Evolutionary conservation across 1,284 basidiomycete species (phyloP), one percentile per base, ranked within the genome.

Genomic region (Pyrrhoderma noxium): DNA sequence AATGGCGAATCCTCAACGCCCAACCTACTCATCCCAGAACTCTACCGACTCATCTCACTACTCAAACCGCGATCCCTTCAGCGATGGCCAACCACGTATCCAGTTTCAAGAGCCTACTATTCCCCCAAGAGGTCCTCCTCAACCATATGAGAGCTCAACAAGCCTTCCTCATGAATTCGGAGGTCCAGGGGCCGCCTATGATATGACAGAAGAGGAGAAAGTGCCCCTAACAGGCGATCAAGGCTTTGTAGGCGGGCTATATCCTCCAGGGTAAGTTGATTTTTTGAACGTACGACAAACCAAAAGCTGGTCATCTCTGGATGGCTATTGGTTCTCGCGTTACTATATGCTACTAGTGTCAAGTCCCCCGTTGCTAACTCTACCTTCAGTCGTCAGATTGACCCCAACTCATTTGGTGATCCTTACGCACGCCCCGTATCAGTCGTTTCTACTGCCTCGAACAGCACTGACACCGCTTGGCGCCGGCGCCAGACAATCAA

Each of bases 401-500:
- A 85, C 62, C 82, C 82, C 11, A 71, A 69, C 49, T 67, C 73
- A 0, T 85, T 74, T 61, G 86, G 82, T 11, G 83, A 86, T 56
- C 82, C 85, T 0, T 86, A 83, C 57, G 61, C 60, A 16, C 79
- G 85, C 25, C 85, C 87, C 5, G 56, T 61, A 34, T 89, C 86
- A 4, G 67, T 74, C n/a, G 73, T 76, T 41, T 86, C 85, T 0
- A 75, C 75, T 22, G 73, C 76, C 5, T 80, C 80, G n/a, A 76
- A 70, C 53, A 83, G 82, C 46, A 77, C 75, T 35, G 84, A 89
- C 54, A 78, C 73, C 45, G 82, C 82, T n/a, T 89, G 88, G 88
- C 75, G 87, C 61, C 80, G 87, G 51, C 82, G 91, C 47, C 90
- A 94, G 66, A 92, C 89, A n/a, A 89, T 92, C 68, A 89, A 89